Evolutionary conservation across 306 rosid genomes (phyloP).

Genomic region (Ormosia semicastrata): DNA sequence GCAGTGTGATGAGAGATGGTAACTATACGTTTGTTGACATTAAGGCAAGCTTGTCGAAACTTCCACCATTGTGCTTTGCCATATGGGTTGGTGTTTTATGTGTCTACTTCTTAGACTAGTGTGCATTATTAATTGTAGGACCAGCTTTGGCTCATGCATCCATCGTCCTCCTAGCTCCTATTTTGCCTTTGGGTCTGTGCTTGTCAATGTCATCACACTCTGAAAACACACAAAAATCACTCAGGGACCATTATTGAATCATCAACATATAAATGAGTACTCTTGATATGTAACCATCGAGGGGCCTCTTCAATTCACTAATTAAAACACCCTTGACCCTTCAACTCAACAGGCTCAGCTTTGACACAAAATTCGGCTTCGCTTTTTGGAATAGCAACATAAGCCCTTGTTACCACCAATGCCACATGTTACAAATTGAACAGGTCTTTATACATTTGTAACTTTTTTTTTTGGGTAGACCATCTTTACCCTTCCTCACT

Average conservation of each 20-base stretch:
- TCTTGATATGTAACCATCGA: slow-evolving; percentile 20
- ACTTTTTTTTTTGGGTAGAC: too few relatives aligned
- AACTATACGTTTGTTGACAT: slow-evolving; percentile 30
- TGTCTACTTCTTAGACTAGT: neutral
- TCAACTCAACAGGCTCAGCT: too few relatives aligned
- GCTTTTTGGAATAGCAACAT: neutral
- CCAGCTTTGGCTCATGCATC: neutral
- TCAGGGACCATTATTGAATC: neutral
- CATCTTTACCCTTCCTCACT: neutral
- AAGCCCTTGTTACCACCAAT: neutral
- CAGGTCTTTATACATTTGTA: too few relatives aligned
- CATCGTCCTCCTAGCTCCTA: neutral
- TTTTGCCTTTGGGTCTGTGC: neutral
- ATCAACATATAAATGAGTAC: slow-evolving; percentile 5
- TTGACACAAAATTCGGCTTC: neutral
- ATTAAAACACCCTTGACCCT: neutral
- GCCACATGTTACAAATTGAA: neutral
- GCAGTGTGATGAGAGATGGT: neutral
- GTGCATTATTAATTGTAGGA: slow-evolving; percentile 38
- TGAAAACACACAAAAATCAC: slow-evolving; percentile 10
- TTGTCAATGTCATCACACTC: slow-evolving; percentile 29
- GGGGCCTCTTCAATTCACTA: slow-evolving; percentile 9
- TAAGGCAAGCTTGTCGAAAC: slow-evolving; percentile 15
- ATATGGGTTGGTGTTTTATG: neutral
- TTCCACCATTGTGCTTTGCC: slow-evolving; percentile 33